A percentile compares a stretch with the other conserved stretches of the same genome.
Conservation (phyloP, 2,329 filamentous ascomycete genomes). For the Nemania abortiva region DNA sequence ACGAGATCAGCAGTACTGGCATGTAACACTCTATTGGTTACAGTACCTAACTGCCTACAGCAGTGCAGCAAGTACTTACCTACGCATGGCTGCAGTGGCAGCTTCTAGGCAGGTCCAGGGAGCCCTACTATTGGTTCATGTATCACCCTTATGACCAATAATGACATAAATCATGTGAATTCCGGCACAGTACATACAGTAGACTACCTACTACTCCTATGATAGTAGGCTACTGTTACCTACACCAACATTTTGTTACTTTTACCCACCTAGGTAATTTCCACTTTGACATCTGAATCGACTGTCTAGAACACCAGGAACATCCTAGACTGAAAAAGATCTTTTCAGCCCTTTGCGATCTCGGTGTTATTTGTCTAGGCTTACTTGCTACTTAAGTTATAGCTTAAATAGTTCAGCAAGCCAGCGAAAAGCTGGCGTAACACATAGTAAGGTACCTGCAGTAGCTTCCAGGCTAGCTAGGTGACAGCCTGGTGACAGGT, state of each 20-base stretch:
- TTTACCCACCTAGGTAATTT: no score
- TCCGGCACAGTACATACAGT: not conserved
- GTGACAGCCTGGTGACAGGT: no score
- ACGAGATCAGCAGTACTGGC: slow-evolving; percentile 17
- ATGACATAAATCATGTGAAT: not conserved
- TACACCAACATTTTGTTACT: not conserved
- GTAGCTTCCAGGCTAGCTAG: not conserved
- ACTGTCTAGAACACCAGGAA: no score
- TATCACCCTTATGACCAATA: slow-evolving; percentile 2
- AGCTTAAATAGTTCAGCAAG: slow-evolving; percentile 13
- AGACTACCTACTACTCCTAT: not conserved
- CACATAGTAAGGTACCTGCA: not conserved
- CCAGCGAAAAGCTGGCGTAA: not conserved
- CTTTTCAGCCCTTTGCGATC: not conserved
- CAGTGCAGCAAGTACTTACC: not conserved
- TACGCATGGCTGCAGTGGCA: not conserved
- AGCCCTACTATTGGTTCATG: slow-evolving; percentile 16
- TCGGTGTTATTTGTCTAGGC: not conserved
- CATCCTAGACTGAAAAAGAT: no score
- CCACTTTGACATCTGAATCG: no score
- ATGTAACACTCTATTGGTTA: slow-evolving; percentile 4
- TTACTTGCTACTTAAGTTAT: not conserved
- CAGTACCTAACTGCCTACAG: slow-evolving; percentile 7
- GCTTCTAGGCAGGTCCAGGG: not conserved
- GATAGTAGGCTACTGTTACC: not conserved